A percentile compares a stretch with the other conserved stretches of the same genome.
Evolutionary conservation across 1,139 yeast species (phyloP).

Genomic region (Spencermartinsiella ligniputridi): DNA sequence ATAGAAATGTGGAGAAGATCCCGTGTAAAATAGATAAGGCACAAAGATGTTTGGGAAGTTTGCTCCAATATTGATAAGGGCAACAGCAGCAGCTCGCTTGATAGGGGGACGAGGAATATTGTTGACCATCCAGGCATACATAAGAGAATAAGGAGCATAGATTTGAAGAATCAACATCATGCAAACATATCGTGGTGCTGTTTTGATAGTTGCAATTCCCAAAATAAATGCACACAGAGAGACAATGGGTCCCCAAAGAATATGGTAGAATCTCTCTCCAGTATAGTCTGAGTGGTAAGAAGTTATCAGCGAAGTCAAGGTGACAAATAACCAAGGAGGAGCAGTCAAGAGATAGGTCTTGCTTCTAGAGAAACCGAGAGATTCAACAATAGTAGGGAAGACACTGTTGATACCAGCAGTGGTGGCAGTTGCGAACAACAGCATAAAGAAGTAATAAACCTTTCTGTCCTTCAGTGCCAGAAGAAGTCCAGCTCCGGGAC

Average conservation of each 20-base stretch:
- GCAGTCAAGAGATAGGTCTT: constrained; percentile 54
- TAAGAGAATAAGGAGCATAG: constrained; percentile 53
- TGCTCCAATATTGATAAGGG: constrained; percentile 27
- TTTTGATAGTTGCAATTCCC: constrained; percentile 50
- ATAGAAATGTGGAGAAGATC: constrained; percentile 26
- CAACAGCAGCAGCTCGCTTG: constrained; percentile 42
- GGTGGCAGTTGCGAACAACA: constrained; percentile 28
- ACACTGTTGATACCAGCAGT: constrained; percentile 57
- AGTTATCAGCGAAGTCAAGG: constrained; percentile 49
- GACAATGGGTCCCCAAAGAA: constrained; percentile 42
- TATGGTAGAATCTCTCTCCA: constrained; percentile 50
- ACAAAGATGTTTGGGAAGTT: constrained; percentile 27
- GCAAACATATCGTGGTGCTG: constrained; percentile 56
- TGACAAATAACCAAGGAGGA: constrained; percentile 57
- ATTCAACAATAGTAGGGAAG: constrained; percentile 56
- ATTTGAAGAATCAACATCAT: constrained; percentile 60
- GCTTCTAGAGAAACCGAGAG: constrained; percentile 47
- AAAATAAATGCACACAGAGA: constrained; percentile 50
- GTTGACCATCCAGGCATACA: constrained; percentile 55
- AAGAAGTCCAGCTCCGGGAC: constrained; percentile 14
- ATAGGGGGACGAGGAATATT: constrained; percentile 49
- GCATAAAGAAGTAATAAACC: constrained; percentile 35
- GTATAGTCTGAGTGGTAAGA: constrained; percentile 58
- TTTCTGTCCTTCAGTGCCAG: constrained; percentile 20
- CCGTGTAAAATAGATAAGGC: constrained; percentile 23